Base-by-base conservation (phyloP, 768 basidiomycete genomes). In the Dictyophora rubrovolvata region DNA sequence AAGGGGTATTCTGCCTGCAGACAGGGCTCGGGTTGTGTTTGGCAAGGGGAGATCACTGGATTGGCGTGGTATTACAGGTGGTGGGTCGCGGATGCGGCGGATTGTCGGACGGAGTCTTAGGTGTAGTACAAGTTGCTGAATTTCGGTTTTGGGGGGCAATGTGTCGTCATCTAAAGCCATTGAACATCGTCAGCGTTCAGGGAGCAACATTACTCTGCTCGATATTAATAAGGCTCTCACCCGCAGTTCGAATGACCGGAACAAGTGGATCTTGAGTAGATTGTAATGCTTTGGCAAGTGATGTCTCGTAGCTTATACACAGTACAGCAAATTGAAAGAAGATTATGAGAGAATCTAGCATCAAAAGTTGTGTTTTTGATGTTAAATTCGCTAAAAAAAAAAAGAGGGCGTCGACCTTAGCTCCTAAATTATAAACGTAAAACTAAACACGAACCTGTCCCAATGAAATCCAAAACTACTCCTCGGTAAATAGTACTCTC, bases 381-480 rank as follows among this genome's bases (percentile, higher is more conserved):
- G 89, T 86, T 36, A 69, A 66, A 64, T 80, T 77, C 42, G 77
- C 84, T 86, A 63, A 54, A n/a, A 22, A 10, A 9, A 9, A 16
- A 20, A 51, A 18, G 21, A 23, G 5, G 22, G 3, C 23, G 35
- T 22, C 52, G 36, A 36, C n/a, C n/a, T 20, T 35, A 46, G 21
- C 46, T 6, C 52, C 55, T 18, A 16, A 5, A 23, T 28, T 28
- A 28, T 22, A 16, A 58, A 28, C n/a, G 34, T 17, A 51, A 4
- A 60, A 69, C 70, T 46, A 48, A 12, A 42, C 34, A 48, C 84
- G 53, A 64, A 89, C 89, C 81, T 75, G 83, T 76, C 56, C 89
- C 88, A 60, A 90, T 79, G 66, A 90, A 90, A 68, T 90, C 88
- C 61, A 91, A 80, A 35, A 91, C 69, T 65, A 89, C 70, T 10